phyloP scores from a whole-genome alignment of 305 asterid species.

The Striga hermonthica region DNA sequence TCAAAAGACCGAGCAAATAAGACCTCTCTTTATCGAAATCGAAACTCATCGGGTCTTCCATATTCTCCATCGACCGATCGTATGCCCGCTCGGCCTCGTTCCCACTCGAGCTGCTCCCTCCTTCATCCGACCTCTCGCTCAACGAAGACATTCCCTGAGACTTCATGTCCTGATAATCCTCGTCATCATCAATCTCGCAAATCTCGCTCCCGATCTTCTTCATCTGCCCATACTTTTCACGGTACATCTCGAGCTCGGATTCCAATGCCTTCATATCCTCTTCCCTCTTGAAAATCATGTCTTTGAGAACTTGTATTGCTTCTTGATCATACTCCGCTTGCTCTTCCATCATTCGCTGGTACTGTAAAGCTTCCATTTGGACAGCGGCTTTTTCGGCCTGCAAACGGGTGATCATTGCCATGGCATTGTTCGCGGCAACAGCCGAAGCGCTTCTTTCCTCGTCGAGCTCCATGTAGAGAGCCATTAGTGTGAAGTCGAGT shows the following conservation, averaged over 20 bases:
- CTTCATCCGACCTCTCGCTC: slow-evolving; percentile 44
- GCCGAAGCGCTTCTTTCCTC: slow-evolving; percentile 96
- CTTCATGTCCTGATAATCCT: slow-evolving; percentile 67
- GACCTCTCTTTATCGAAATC: slow-evolving; percentile 60
- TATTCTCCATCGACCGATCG: slow-evolving; percentile 32
- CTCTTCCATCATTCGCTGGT: slow-evolving; percentile 97
- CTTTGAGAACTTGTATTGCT: slow-evolving; percentile 69
- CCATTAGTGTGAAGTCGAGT: slow-evolving; percentile 50
- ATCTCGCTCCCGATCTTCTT: slow-evolving; percentile 59
- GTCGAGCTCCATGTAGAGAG: slow-evolving; percentile 76
- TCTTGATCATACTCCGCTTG: slow-evolving; percentile 92
- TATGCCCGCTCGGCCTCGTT: slow-evolving; percentile 32
- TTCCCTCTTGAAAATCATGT: slow-evolving; percentile 60
- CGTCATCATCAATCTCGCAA: slow-evolving; percentile 65
- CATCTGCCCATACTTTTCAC: slow-evolving; percentile 52
- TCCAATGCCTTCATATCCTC: slow-evolving; percentile 63
- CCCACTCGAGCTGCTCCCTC: slow-evolving; percentile 41
- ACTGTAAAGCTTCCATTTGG: slow-evolving; percentile 96
- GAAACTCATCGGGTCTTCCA: slow-evolving; percentile 37
- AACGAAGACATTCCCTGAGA: slow-evolving; percentile 48
- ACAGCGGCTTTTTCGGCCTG: slow-evolving; percentile 95
- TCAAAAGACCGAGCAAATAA: slow-evolving; percentile 49
- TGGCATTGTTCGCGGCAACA: slow-evolving; percentile 91
- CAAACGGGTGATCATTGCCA: slow-evolving; percentile 96
- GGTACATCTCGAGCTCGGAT: slow-evolving; percentile 54